phyloP scores from a whole-genome alignment of 306 rosid genomes.

The Citrullus mucosospermus region DNA sequence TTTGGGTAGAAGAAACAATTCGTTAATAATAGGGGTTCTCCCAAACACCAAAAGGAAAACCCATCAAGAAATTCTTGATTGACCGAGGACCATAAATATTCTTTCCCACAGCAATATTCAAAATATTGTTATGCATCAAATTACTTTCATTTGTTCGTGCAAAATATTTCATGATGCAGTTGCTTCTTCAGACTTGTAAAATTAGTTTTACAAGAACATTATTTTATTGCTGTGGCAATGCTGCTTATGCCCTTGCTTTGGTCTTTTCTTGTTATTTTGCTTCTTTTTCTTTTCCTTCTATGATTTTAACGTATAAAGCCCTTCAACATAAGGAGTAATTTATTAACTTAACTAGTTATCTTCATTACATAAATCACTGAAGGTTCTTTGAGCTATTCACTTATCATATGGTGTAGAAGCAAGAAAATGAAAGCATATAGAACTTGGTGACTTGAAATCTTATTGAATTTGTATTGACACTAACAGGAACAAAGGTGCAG shows the following conservation, averaged over 20 bases:
- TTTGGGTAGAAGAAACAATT: too few species aligned
- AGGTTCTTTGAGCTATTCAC: neutral
- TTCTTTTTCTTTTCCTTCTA: neutral
- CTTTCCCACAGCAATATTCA: neutral
- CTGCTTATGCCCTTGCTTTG: neutral
- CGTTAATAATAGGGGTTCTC: too few species aligned
- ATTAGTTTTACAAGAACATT: neutral
- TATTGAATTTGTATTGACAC: conserved; percentile 8
- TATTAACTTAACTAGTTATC: neutral
- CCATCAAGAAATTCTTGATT: neutral
- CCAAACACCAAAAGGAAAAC: neutral
- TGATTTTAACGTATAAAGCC: neutral
- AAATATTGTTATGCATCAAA: neutral
- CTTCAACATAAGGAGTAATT: neutral
- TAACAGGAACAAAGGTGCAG: conserved; percentile 59
- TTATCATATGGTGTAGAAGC: neutral
- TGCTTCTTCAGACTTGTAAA: neutral
- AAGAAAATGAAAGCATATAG: neutral
- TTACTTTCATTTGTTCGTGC: neutral
- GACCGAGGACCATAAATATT: neutral
- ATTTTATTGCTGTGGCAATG: neutral
- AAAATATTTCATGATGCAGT: neutral
- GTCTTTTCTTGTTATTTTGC: neutral
- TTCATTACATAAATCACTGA: neutral
- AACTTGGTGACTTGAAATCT: neutral